Conservation (phyloP, 2,329 filamentous ascomycete genomes). For the Cladosporium halotolerans region DNA sequence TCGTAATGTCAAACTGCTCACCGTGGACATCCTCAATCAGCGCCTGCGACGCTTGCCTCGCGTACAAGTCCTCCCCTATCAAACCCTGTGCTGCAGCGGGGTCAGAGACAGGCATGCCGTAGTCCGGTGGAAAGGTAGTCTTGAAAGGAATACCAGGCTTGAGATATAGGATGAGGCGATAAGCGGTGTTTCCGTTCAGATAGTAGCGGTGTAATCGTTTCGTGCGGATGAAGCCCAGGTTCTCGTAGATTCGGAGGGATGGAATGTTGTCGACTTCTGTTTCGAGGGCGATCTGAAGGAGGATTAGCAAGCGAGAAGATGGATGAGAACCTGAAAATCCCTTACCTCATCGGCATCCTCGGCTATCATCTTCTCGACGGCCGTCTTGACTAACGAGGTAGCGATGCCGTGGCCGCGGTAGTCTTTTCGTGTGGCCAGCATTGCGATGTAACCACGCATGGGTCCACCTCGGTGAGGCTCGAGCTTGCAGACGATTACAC, state of each 20-base stretch:
- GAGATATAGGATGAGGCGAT: slow-evolving; percentile 75
- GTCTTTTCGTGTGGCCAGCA: slow-evolving; percentile 82
- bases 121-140: slow-evolving; percentile 28
- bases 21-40: slow-evolving; percentile 23
- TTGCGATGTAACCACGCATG: slow-evolving; percentile 90
- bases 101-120: slow-evolving; percentile 15
- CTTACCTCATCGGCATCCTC: slow-evolving; percentile 73
- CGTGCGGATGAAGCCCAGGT: slow-evolving; percentile 82
- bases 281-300: slow-evolving; percentile 69
- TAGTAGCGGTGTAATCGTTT: slow-evolving; percentile 95
- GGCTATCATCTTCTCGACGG: slow-evolving; percentile 83
- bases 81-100: slow-evolving; percentile 12
- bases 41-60: slow-evolving; percentile 22
- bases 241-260: slow-evolving; percentile 87
- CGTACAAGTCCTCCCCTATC: slow-evolving; percentile 23
- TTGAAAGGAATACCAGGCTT: slow-evolving; percentile 52
- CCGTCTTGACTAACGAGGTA: slow-evolving; percentile 78
- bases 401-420: slow-evolving; percentile 80
- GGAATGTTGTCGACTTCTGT: slow-evolving; percentile 89
- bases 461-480: slow-evolving; percentile 84
- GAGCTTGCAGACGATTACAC: slow-evolving; percentile 91
- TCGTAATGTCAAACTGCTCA: slow-evolving; percentile 15
- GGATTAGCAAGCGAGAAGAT: not conserved
- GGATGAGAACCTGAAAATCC: not conserved
- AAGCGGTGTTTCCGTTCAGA: slow-evolving; percentile 91